phyloP scores from a whole-genome alignment of 208 protist genomes.

The Trypanosoma melophagium region DNA sequence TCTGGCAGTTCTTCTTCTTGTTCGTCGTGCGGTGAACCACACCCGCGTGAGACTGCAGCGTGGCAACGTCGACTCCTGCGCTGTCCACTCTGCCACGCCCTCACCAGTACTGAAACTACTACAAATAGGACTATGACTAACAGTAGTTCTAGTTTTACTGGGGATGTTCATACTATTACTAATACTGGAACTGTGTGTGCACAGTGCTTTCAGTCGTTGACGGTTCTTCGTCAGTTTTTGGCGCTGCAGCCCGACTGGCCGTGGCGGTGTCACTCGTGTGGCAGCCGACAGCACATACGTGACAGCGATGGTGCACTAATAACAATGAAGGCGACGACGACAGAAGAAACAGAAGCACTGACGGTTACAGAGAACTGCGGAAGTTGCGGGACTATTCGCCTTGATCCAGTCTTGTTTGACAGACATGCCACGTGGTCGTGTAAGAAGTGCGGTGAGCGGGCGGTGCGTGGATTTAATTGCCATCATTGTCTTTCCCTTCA shows the following conservation, averaged over 20 bases:
- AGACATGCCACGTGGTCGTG: conserved; percentile 27
- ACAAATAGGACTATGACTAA: background rate
- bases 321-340: conserved; percentile 46
- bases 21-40: conserved; percentile 26
- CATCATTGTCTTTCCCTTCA: conserved; percentile 38
- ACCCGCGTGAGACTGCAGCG: conserved; percentile 45
- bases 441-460: background rate
- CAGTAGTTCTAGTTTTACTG: background rate
- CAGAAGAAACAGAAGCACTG: conserved; percentile 11
- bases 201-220: no score
- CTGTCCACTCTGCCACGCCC: conserved; percentile 24
- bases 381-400: conserved; percentile 33
- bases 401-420: conserved; percentile 39
- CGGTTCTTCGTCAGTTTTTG: no score
- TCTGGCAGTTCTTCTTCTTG: background rate
- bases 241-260: no score
- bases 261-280: no score
- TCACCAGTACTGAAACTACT: background rate
- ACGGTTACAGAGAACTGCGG: conserved; percentile 26
- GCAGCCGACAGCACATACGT: conserved; percentile 11
- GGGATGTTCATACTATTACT: background rate
- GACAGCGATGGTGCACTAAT: conserved; percentile 38
- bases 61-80: conserved; percentile 17
- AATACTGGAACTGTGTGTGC: no score
- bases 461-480: conserved; percentile 34